These are phyloP conservation scores for Bipolaris oryzae DNA, from an alignment of 2,329 filamentous ascomycete genomes.

Conservation along the genomic window DNA sequence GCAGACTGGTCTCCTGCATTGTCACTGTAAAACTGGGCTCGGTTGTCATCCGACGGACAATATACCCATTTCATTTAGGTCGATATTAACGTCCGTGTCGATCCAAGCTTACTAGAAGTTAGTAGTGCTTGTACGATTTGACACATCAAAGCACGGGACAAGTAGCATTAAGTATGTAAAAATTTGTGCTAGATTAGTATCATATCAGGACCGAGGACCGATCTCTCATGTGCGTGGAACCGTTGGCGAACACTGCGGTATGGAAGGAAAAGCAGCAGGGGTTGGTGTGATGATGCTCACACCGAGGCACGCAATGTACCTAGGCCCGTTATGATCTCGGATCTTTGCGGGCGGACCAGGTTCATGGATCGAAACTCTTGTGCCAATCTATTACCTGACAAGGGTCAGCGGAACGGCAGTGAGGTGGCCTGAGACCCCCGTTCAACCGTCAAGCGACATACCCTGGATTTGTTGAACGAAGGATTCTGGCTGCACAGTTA, in stretches of 20 bases:
- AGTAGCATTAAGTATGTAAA: constrained; percentile 2
- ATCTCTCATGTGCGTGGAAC: not conserved
- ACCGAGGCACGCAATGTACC: constrained; percentile 11
- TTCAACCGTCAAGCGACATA: constrained; percentile 6
- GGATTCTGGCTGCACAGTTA: constrained; percentile 5
- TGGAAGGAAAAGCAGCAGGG: constrained; percentile 8
- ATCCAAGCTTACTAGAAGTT: constrained; percentile 17
- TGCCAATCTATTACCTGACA: constrained; percentile 16
- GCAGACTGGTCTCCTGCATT: constrained; percentile 25
- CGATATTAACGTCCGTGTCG: constrained; percentile 24
- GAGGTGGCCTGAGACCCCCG: constrained; percentile 5
- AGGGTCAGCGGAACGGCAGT: constrained; percentile 15
- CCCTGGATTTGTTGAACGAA: constrained; percentile 5
- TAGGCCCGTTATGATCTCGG: constrained; percentile 19
- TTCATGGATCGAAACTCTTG: constrained; percentile 19
- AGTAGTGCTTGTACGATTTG: not conserved
- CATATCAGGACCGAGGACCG: constrained; percentile 1
- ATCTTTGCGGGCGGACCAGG: constrained; percentile 22
- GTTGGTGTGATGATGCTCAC: constrained; percentile 4
- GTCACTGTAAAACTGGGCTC: constrained; percentile 23
- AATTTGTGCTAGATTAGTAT: constrained; percentile 1
- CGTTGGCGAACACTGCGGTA: not conserved
- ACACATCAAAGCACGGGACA: not conserved
- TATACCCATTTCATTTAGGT: constrained; percentile 26
- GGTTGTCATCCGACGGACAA: constrained; percentile 31